phyloP scores from a whole-genome alignment of 805 yeast species.

The Wickerhamiella shivajii region DNA sequence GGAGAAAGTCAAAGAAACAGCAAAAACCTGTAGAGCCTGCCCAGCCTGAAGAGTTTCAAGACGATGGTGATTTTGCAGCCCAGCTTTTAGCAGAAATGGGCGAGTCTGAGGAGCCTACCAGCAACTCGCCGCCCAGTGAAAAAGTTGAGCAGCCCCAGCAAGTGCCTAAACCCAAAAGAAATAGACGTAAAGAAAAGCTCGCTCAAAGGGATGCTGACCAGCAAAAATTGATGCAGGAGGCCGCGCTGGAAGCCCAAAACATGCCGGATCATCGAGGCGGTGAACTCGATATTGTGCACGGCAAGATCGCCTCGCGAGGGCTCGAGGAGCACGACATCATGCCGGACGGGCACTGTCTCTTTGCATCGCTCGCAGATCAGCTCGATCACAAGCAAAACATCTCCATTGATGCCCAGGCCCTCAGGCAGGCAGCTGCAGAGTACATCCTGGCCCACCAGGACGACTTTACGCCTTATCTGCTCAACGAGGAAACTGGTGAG shows the following conservation, averaged over 20 bases:
- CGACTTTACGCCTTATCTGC: conserved; percentile 65
- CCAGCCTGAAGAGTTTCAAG: conserved; percentile 13
- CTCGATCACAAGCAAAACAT: conserved; percentile 37
- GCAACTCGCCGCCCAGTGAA: conserved; percentile 4
- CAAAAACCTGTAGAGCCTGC: not conserved
- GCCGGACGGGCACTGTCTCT: conserved; percentile 92
- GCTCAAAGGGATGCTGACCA: conserved; percentile 64
- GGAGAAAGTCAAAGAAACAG: conserved; percentile 5
- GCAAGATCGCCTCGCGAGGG: conserved; percentile 34
- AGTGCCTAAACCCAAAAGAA: conserved; percentile 34
- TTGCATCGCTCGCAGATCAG: conserved; percentile 76
- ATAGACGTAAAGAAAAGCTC: conserved; percentile 71
- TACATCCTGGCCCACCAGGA: conserved; percentile 52
- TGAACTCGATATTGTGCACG: conserved; percentile 53
- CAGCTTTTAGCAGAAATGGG: conserved; percentile 46
- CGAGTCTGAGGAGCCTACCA: conserved; percentile 4
- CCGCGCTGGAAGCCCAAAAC: conserved; percentile 49
- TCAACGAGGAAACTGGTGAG: conserved; percentile 60
- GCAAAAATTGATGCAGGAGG: conserved; percentile 47
- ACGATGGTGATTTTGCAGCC: conserved; percentile 41
- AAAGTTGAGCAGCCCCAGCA: conserved; percentile 11
- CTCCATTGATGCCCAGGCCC: conserved; percentile 30
- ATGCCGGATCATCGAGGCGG: conserved; percentile 55
- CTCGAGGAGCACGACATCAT: conserved; percentile 52
- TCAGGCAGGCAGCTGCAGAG: conserved; percentile 51